phyloP scores from a whole-genome alignment of 208 protist genomes.

The Trypanosoma grayi region DNA sequence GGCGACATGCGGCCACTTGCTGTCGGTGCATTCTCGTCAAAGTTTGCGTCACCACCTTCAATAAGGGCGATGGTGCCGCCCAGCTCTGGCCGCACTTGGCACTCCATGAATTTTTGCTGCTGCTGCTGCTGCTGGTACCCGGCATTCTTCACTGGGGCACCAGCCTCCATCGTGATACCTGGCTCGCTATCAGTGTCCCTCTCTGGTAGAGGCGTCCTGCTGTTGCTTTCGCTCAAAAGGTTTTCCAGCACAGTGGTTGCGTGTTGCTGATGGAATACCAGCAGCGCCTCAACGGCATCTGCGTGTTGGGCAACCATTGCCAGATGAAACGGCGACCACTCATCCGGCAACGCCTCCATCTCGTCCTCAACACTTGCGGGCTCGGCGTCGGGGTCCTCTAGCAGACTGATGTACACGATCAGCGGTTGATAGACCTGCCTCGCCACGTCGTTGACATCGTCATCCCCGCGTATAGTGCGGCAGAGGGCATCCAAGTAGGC shows the following conservation, averaged over 20 bases:
- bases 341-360: constrained; percentile 40
- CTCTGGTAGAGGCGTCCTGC: not conserved
- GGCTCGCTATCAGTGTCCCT: not conserved
- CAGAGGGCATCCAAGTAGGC: constrained; percentile 25
- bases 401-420: constrained; percentile 55
- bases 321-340: constrained; percentile 68
- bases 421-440: constrained; percentile 44
- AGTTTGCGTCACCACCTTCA: not conserved
- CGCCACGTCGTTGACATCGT: constrained; percentile 20
- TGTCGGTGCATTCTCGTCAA: not conserved
- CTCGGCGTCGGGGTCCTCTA: constrained; percentile 45
- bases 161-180: not conserved
- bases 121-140: not conserved
- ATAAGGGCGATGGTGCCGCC: constrained; percentile 51
- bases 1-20: not conserved
- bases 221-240: not conserved
- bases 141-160: not conserved
- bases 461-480: not conserved
- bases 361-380: constrained; percentile 27
- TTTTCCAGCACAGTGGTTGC: constrained; percentile 34
- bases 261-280: constrained; percentile 65
- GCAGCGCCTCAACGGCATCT: constrained; percentile 26
- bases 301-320: constrained; percentile 54
- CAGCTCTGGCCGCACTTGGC: constrained; percentile 45
- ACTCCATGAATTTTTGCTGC: constrained; percentile 22